Evolutionary conservation across 1,284 basidiomycete genomes (phyloP).

Genomic region (Jaminaea rosea): DNA sequence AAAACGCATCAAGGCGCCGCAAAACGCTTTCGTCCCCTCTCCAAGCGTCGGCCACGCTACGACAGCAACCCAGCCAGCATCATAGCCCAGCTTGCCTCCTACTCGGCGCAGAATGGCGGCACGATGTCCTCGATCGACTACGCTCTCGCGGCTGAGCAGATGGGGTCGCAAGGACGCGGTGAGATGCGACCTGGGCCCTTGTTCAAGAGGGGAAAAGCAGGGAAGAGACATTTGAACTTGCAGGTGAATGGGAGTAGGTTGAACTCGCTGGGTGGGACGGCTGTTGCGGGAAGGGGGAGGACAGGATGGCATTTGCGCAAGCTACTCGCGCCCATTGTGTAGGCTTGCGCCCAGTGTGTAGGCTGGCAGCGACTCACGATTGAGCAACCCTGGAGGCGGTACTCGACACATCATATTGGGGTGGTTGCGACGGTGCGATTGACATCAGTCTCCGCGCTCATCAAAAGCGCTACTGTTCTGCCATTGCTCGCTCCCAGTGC

Average conservation of each 20-base stretch:
- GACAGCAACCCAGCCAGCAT: background rate
- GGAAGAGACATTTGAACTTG: constrained; percentile 8
- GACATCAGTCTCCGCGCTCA: background rate
- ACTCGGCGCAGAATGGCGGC: background rate
- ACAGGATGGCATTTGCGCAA: background rate
- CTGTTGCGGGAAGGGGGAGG: background rate
- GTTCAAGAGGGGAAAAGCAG: constrained; percentile 8
- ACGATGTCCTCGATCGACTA: background rate
- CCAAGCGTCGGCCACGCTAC: constrained; percentile 1
- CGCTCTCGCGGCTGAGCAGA: background rate
- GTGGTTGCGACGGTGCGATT: background rate
- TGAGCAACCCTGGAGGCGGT: background rate
- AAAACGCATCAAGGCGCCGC: constrained; percentile 8
- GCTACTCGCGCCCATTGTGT: background rate
- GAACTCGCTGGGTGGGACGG: constrained; percentile 1
- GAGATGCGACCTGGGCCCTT: background rate
- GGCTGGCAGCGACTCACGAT: background rate
- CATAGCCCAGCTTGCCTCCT: background rate
- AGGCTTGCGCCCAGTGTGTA: background rate
- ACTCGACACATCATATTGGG: background rate
- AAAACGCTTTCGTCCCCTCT: constrained; percentile 8
- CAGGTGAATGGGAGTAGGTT: background rate
- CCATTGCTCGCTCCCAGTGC: background rate
- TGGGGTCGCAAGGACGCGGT: background rate
- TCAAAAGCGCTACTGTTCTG: background rate